A percentile compares a stretch with the other conserved stretches of the same genome.
These are phyloP conservation scores for Conringia planisiliqua DNA, from an alignment of 345 rosid genomes.

Conservation along the genomic window DNA sequence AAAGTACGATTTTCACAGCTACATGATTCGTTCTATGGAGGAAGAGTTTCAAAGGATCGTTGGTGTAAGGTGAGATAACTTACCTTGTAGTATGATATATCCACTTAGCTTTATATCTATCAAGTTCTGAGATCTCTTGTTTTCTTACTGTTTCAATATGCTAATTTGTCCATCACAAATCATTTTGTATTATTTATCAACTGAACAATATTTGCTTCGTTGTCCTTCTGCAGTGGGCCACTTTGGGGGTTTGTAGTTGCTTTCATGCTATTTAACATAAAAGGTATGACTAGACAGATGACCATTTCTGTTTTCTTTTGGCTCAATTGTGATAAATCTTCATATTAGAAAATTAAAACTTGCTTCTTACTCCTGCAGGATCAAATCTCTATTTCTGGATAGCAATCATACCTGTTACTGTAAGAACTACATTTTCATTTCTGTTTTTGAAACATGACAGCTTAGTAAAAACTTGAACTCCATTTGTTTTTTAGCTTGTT, in stretches of 20 bases:
- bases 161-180: not conserved
- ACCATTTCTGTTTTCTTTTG: not conserved
- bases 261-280: conserved; percentile 87
- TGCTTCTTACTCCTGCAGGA: conserved; percentile 43
- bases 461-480: not conserved
- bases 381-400: conserved; percentile 99
- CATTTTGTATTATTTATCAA: not conserved
- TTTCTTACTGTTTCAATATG: not conserved
- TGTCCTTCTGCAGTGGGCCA: conserved; percentile 61
- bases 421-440: conserved; percentile 36
- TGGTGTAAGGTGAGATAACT: conserved; percentile 73
- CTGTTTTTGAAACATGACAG: not conserved
- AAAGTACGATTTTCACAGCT: conserved; percentile 88
- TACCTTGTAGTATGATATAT: not conserved
- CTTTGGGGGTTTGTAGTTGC: conserved; percentile 97
- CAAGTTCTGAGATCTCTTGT: not conserved
- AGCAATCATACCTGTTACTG: conserved; percentile 78
- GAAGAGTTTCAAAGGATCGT: conserved; percentile 94
- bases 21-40: conserved; percentile 98
- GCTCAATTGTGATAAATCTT: not conserved
- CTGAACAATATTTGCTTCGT: not conserved
- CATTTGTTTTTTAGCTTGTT: conserved; percentile 38
- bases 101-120: not conserved
- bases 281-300: conserved; percentile 48
- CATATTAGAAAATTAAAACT: not conserved